Percentiles rank a stretch among this genome's conserved stretches.
Conservation (phyloP, 257 asterid genomes). For the Vinca minor region DNA sequence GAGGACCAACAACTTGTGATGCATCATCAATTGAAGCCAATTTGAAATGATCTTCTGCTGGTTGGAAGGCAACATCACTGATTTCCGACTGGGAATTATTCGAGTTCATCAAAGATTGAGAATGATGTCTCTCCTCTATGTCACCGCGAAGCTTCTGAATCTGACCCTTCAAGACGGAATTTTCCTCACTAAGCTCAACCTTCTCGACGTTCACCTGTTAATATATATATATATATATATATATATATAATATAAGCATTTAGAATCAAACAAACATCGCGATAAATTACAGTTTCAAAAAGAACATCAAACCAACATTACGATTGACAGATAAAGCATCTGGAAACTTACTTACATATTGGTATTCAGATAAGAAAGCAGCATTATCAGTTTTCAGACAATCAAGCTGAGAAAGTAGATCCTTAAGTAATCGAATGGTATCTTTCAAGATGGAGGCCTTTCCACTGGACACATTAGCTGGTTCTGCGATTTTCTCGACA, state of each 20-base stretch:
- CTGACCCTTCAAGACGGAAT: conserved; percentile 41
- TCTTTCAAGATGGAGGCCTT: conserved; percentile 53
- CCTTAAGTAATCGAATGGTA: conserved; percentile 41
- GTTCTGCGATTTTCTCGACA: conserved; percentile 25
- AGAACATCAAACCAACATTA: no score
- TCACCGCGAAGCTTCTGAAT: conserved; percentile 43
- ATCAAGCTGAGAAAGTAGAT: conserved; percentile 40
- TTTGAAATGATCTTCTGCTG: conserved; percentile 24
- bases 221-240: no score
- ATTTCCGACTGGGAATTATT: conserved; percentile 18
- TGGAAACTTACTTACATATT: conserved; percentile 59
- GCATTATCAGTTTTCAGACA: conserved; percentile 43
- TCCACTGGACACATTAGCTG: conserved; percentile 40
- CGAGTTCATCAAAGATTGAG: conserved; percentile 9
- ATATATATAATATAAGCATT: no score
- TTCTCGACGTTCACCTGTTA: conserved; percentile 46
- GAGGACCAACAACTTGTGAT: conserved; percentile 28
- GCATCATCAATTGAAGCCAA: conserved; percentile 26
- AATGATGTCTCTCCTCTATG: conserved; percentile 31
- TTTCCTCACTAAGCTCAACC: conserved; percentile 58
- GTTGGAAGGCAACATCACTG: conserved; percentile 7
- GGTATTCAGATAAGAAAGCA: conserved; percentile 48
- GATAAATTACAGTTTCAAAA: neutral
- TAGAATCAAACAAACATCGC: neutral
- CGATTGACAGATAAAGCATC: no score